A percentile compares a stretch with the other conserved stretches of the same genome.
These are phyloP conservation scores for Pseudogymnoascus sp. DNA, from an alignment of 2,329 filamentous ascomycete species.

Conservation along the genomic window DNA sequence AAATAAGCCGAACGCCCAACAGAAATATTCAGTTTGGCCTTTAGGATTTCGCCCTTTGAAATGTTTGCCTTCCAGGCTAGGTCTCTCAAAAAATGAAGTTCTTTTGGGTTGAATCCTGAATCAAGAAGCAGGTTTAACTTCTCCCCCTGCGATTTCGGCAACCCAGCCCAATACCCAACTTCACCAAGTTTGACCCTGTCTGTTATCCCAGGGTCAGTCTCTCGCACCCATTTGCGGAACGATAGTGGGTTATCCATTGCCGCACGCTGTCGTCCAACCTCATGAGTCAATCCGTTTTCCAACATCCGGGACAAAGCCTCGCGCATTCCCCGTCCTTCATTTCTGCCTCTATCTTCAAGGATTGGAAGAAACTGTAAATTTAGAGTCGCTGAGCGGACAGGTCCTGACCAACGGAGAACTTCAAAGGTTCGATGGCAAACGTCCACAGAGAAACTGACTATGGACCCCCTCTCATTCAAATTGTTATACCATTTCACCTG, in stretches of 20 bases:
- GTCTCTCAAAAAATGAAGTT: constrained; percentile 41
- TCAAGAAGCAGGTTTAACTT: constrained; percentile 46
- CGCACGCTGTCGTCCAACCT: constrained; percentile 43
- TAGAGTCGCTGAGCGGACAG: constrained; percentile 44
- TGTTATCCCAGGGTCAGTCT: constrained; percentile 34
- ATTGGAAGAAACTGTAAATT: constrained; percentile 64
- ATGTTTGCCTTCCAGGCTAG: constrained; percentile 27
- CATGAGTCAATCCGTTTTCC: constrained; percentile 38
- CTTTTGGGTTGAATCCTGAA: constrained; percentile 48
- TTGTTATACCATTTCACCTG: constrained; percentile 60
- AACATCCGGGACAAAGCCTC: constrained; percentile 42
- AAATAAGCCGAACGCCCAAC: constrained; percentile 54
- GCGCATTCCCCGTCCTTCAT: constrained; percentile 37
- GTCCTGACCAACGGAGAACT: constrained; percentile 41
- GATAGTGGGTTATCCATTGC: constrained; percentile 42
- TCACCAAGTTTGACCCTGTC: constrained; percentile 26
- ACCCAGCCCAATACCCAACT: constrained; percentile 17
- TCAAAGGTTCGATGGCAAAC: constrained; percentile 55
- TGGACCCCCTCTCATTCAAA: constrained; percentile 30
- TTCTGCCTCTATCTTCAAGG: constrained; percentile 48
- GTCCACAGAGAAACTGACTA: constrained; percentile 27
- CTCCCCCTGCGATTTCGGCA: constrained; percentile 35
- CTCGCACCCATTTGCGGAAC: constrained; percentile 47
- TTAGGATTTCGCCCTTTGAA: constrained; percentile 27
- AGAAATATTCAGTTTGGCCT: constrained; percentile 50